Conservation (phyloP, 1,284 basidiomycete genomes). For the Neonothopanus nambi region DNA sequence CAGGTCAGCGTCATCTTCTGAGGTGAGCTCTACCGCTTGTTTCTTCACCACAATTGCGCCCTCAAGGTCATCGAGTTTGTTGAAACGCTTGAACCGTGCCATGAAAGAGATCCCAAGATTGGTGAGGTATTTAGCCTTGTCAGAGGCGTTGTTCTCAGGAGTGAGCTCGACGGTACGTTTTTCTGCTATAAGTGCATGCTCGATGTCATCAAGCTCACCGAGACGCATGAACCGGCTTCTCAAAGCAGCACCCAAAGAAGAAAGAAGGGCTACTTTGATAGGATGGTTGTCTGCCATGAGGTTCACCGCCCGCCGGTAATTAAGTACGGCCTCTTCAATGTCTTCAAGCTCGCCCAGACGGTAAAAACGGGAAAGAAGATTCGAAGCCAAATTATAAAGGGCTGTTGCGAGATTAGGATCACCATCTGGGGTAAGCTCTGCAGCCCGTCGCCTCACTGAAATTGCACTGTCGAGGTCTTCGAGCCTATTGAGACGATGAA, state of each 20-base stretch:
- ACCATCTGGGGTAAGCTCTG: constrained; percentile 12
- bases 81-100: constrained; percentile 11
- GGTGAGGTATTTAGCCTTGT: not conserved
- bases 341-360: not conserved
- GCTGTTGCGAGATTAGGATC: not conserved
- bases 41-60: constrained; percentile 1
- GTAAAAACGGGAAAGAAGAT: not conserved
- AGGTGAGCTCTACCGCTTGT: constrained; percentile 5
- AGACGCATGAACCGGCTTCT: not conserved
- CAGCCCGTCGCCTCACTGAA: constrained; percentile 11
- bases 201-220: not conserved
- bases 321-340: not conserved
- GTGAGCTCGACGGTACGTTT: constrained; percentile 4
- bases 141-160: not conserved
- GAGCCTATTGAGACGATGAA: not conserved
- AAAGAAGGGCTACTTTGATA: not conserved
- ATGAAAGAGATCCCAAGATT: constrained; percentile 1
- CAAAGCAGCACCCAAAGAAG: not conserved
- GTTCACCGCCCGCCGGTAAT: not conserved
- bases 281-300: not conserved
- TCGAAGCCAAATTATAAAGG: not conserved
- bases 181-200: not conserved
- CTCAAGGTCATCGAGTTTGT: constrained; percentile 12
- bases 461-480: constrained; percentile 22
- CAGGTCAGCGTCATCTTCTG: constrained; percentile 14